A percentile compares a stretch with the other conserved stretches of the same genome.
Evolutionary conservation across 108 stramenopile species (phyloP).

Genomic region (Discostella pseudostelligera): DNA sequence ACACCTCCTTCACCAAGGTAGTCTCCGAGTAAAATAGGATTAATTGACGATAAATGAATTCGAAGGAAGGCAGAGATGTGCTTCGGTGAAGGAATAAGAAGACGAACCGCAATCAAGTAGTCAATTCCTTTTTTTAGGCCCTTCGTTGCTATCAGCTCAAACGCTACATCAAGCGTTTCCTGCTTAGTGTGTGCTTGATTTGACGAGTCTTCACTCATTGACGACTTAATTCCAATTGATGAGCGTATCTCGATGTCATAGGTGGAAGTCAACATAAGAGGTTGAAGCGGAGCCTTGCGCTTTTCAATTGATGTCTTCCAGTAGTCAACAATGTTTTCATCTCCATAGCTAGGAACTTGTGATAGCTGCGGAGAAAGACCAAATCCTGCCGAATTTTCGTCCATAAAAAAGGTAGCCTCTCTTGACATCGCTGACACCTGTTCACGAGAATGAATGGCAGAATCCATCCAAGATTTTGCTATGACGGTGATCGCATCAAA

Average conservation of each 20-base stretch:
- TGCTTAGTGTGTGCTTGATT: constrained; percentile 24
- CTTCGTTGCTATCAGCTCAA: constrained; percentile 79
- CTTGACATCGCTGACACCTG: constrained; percentile 36
- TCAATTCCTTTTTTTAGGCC: constrained; percentile 91
- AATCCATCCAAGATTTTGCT: constrained; percentile 56
- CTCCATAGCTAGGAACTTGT: constrained; percentile 13
- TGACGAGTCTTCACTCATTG: constrained; percentile 37
- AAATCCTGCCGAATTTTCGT: constrained; percentile 18
- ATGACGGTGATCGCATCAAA: constrained; percentile 72
- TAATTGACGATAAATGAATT: constrained; percentile 76
- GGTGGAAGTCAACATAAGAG: constrained; percentile 15
- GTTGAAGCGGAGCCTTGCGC: constrained; percentile 38
- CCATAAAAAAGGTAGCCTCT: constrained; percentile 7
- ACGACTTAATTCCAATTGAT: constrained; percentile 22
- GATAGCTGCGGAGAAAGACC: constrained; percentile 37
- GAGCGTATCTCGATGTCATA: constrained; percentile 15
- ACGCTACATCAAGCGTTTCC: constrained; percentile 61
- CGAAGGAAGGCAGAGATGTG: constrained; percentile 88
- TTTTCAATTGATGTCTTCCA: constrained; percentile 60
- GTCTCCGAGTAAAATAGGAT: constrained; percentile 83
- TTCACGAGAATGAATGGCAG: constrained; percentile 20
- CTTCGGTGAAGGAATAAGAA: constrained; percentile 88
- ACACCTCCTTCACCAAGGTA: constrained; percentile 88
- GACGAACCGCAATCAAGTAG: constrained; percentile 86
- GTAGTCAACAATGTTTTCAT: constrained; percentile 56